Conservation (phyloP, 192 early-diverging fungal genomes). For the Oehlia diaphana region DNA sequence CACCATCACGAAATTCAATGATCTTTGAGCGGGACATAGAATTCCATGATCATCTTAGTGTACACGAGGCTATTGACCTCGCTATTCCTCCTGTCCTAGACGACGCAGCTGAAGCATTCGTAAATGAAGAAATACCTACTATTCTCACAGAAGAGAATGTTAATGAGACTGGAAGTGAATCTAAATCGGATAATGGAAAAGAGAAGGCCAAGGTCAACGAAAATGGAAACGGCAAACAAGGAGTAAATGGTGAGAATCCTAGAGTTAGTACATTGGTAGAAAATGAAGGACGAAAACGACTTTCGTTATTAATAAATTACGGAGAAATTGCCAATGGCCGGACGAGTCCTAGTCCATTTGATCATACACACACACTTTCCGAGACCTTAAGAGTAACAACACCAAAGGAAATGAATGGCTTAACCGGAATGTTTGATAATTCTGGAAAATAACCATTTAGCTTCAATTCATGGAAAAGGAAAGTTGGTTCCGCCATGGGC, state of each 20-base stretch:
- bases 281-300: constrained; percentile 7
- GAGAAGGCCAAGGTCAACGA: not conserved
- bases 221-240: not conserved
- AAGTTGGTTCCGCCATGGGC: not conserved
- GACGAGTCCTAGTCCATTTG: constrained; percentile 25
- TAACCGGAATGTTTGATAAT: constrained; percentile 27
- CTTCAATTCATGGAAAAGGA: not conserved
- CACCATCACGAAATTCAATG: constrained; percentile 31
- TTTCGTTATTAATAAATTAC: constrained; percentile 5
- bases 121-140: constrained; percentile 25
- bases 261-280: not conserved
- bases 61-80: constrained; percentile 32
- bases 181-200: not conserved
- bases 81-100: constrained; percentile 31
- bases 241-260: not conserved
- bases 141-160: not conserved
- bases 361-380: constrained; percentile 14
- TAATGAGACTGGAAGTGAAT: not conserved
- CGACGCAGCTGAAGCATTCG: constrained; percentile 30
- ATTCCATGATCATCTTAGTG: constrained; percentile 27
- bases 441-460: constrained; percentile 4
- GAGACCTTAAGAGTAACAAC: constrained; percentile 29
- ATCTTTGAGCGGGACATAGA: constrained; percentile 35
- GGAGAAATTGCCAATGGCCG: not conserved
- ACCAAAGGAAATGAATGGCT: constrained; percentile 23